Percentiles rank a stretch among this genome's conserved stretches.
Conservation (phyloP, 169 alveolate species). For the Babesia sp. region DNA sequence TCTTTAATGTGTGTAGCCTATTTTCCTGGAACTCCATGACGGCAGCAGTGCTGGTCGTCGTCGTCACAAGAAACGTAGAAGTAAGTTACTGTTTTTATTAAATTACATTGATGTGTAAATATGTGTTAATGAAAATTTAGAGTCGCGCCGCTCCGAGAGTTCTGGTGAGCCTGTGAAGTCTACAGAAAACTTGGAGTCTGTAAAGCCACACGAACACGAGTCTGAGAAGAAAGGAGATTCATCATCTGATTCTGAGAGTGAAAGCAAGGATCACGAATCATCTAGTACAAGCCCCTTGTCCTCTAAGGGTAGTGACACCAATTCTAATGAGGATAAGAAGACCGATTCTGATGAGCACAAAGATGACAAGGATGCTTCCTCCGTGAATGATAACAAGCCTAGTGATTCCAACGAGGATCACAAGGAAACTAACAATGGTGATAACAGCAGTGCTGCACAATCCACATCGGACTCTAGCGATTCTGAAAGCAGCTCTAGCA, state of each 20-base stretch:
- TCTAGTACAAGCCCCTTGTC: not conserved
- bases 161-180: slow-evolving; percentile 1
- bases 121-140: not conserved
- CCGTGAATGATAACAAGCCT: not conserved
- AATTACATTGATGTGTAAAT: not conserved
- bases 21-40: slow-evolving; percentile 16
- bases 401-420: not conserved
- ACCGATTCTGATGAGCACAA: slow-evolving; percentile 7
- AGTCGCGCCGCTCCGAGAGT: not conserved
- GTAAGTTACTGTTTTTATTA: not conserved
- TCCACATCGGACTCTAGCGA: not conserved
- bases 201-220: slow-evolving; percentile 5
- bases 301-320: not conserved
- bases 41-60: not conserved
- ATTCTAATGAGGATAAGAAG: not conserved
- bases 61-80: not conserved
- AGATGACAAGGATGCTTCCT: not conserved
- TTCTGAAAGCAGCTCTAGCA: not conserved
- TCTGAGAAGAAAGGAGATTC: not conserved
- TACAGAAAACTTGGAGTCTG: not conserved
- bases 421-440: not conserved
- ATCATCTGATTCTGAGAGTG: not conserved
- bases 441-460: not conserved
- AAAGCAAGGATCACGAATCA: not conserved
- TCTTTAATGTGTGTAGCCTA: slow-evolving; percentile 12